Percentiles rank a stretch among this genome's conserved stretches.
These are phyloP conservation scores for Ogataea haglerorum DNA, from an alignment of 805 yeast genomes.

Conservation along the genomic window DNA sequence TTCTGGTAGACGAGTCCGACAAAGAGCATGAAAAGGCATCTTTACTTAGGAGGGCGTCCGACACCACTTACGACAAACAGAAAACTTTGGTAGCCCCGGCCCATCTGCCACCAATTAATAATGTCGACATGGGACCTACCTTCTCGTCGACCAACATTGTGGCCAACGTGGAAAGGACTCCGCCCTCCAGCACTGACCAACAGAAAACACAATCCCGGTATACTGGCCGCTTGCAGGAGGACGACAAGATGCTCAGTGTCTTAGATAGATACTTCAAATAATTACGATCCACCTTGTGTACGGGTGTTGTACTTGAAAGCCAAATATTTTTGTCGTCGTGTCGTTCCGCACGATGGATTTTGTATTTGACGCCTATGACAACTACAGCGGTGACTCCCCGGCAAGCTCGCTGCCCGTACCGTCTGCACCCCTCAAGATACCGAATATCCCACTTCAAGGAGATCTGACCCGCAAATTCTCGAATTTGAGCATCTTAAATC, in stretches of 20 bases:
- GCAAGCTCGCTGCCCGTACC: conserved; percentile 31
- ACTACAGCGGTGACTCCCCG: conserved; percentile 13
- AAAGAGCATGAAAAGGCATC: neutral
- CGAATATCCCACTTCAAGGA: conserved; percentile 33
- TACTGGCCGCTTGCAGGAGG: conserved; percentile 11
- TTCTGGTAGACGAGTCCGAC: neutral
- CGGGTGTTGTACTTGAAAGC: neutral
- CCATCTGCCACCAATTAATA: neutral
- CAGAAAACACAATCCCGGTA: neutral
- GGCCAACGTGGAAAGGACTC: neutral
- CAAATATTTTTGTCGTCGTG: conserved; percentile 1
- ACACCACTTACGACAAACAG: neutral
- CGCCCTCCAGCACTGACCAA: neutral
- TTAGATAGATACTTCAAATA: conserved; percentile 15
- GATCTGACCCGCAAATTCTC: conserved; percentile 38
- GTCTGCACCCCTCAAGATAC: conserved; percentile 38
- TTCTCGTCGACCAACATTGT: neutral
- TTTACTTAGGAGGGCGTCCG: neutral
- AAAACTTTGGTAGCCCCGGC: neutral
- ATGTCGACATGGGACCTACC: neutral
- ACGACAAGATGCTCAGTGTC: conserved; percentile 15
- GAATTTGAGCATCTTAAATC: conserved; percentile 31
- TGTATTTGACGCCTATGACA: conserved; percentile 27
- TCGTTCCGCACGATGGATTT: conserved; percentile 26
- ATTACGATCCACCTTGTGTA: neutral